A percentile compares a stretch with the other conserved stretches of the same genome.
These are phyloP conservation scores for Phoenix roebelenii DNA, from an alignment of 176 grass and related monocot genomes.

Conservation along the genomic window DNA sequence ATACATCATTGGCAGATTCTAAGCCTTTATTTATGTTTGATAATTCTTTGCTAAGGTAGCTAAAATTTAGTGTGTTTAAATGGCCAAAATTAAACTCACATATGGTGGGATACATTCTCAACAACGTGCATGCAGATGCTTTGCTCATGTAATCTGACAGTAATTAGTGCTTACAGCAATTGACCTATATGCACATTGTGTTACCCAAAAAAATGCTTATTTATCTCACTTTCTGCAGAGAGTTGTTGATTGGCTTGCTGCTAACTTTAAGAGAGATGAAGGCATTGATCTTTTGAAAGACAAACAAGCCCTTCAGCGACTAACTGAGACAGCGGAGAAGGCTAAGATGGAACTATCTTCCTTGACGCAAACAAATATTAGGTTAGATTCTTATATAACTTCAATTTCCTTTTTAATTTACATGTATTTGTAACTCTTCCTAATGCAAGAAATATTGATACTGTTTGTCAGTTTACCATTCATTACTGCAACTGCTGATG, in stretches of 20 bases:
- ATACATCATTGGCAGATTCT: too few relatives aligned
- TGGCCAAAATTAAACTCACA: too few relatives aligned
- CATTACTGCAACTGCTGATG: slow-evolving; percentile 87
- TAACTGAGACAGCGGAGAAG: slow-evolving; percentile 96
- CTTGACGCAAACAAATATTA: slow-evolving; percentile 86
- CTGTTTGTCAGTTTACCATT: slow-evolving; percentile 62
- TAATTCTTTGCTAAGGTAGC: too few relatives aligned
- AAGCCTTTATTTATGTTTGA: too few relatives aligned
- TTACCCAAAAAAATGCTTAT: too few relatives aligned
- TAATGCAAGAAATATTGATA: too few relatives aligned
- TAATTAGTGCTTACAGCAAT: too few relatives aligned
- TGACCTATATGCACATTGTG: too few relatives aligned
- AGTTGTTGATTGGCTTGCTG: slow-evolving; percentile 92
- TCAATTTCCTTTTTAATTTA: neutral
- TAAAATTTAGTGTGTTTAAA: too few relatives aligned
- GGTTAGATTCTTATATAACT: slow-evolving; percentile 27
- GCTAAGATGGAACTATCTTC: slow-evolving; percentile 96
- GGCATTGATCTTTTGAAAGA: slow-evolving; percentile 91
- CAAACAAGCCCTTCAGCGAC: slow-evolving; percentile 94
- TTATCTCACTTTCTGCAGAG: slow-evolving; percentile 37
- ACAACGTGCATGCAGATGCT: too few relatives aligned
- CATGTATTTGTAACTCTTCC: neutral
- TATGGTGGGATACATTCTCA: too few relatives aligned
- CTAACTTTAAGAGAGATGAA: slow-evolving; percentile 86
- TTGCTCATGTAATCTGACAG: too few relatives aligned